Percentiles rank a stretch among this genome's conserved stretches.
phyloP scores from a whole-genome alignment of 257 asterid genomes.

The Marsdenia floribunda region DNA sequence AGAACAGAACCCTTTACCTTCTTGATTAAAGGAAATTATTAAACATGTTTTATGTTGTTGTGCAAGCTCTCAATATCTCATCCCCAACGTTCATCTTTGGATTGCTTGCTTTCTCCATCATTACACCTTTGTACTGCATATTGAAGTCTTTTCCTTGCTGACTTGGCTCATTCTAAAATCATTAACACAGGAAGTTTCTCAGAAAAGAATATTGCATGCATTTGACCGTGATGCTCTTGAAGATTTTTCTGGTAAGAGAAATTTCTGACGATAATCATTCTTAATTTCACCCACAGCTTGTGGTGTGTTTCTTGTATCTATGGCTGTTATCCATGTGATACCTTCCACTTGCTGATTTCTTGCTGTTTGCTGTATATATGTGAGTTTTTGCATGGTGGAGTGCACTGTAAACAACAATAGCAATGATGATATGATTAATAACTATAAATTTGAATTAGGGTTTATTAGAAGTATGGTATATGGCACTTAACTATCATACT shows the following conservation, averaged over 20 bases:
- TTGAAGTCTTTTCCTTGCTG: not conserved
- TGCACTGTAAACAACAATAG: not conserved
- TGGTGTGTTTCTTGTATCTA: not conserved
- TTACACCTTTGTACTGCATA: not conserved
- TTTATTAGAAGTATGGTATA: not conserved
- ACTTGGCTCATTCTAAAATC: constrained; percentile 4
- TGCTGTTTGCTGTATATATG: not conserved
- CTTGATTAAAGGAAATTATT: not conserved
- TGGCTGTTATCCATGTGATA: not conserved
- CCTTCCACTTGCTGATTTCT: not conserved
- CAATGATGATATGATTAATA: not conserved
- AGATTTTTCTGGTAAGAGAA: constrained; percentile 51
- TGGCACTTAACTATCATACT: not conserved
- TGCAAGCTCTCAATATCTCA: not conserved
- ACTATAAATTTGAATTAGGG: not conserved
- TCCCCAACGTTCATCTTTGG: not conserved
- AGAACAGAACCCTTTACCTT: not conserved
- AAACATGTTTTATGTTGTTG: not conserved
- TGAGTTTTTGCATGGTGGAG: not conserved
- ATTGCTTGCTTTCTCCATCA: not conserved
- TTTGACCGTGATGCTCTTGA: constrained; percentile 52
- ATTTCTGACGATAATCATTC: not conserved
- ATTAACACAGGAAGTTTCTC: constrained; percentile 35
- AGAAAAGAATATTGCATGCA: constrained; percentile 53
- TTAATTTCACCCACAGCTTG: not conserved